phyloP scores from a whole-genome alignment of 352 stramenopile species.

The Pythium biforme region DNA sequence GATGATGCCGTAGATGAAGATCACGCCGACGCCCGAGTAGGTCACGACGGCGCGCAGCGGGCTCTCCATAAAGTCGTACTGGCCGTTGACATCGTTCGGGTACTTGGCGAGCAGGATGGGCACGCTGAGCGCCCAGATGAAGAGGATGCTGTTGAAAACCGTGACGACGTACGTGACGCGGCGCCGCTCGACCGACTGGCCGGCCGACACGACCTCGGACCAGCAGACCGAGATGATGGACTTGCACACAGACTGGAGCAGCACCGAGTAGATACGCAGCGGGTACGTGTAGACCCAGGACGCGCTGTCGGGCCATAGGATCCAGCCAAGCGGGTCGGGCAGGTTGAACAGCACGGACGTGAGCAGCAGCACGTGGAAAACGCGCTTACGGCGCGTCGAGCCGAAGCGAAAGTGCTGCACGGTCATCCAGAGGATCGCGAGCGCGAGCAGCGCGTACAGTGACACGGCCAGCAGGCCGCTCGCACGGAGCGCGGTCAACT shows the following conservation, averaged over 20 bases:
- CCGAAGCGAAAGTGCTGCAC: constrained; percentile 55
- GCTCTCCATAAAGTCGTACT: constrained; percentile 67
- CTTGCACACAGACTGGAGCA: constrained; percentile 78
- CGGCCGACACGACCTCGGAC: constrained; percentile 77
- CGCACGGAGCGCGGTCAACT: constrained; percentile 46
- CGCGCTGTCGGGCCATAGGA: constrained; percentile 58
- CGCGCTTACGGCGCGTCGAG: constrained; percentile 53
- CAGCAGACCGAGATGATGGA: constrained; percentile 80
- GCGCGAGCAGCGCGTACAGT: constrained; percentile 59
- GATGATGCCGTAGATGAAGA: constrained; percentile 66
- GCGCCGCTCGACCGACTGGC: constrained; percentile 55
- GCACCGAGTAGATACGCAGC: constrained; percentile 58
- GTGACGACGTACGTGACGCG: constrained; percentile 55
- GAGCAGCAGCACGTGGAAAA: constrained; percentile 76
- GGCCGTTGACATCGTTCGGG: constrained; percentile 56
- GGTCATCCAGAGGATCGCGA: constrained; percentile 65
- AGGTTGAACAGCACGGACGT: constrained; percentile 62
- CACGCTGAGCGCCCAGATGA: constrained; percentile 61
- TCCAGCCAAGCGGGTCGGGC: constrained; percentile 55
- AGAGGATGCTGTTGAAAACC: constrained; percentile 52
- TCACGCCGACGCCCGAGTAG: constrained; percentile 53
- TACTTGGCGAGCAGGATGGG: constrained; percentile 48
- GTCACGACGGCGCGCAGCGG: constrained; percentile 49
- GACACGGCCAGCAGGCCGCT: constrained; percentile 60
- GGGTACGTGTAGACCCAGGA: constrained; percentile 68